Evolutionary conservation across 2,329 filamentous ascomycete genomes (phyloP), one percentile per base, ranked within the genome.

Genomic region (Tympanopsis confertula): DNA sequence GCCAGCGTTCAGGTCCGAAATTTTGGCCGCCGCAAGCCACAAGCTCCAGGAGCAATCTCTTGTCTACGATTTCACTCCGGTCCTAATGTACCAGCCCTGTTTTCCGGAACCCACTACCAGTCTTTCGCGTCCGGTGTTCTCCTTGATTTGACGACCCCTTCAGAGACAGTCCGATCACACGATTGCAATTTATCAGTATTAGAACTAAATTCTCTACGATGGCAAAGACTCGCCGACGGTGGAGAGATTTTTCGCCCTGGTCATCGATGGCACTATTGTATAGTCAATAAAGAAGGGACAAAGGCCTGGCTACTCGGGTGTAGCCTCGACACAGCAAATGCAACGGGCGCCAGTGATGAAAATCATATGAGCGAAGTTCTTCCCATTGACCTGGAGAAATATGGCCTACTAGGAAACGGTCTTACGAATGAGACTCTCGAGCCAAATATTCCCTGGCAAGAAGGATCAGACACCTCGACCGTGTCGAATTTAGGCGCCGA

Each of bases 211-310:
- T 82, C 84, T 1, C 63, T 96, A 36, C 80, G 88, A 35, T 98
- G 91, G 91, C 87, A 94, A 57, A 93, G 88, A 54, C 69, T 98
- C 14, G 91, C 89, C 1, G 89, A 95, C 51, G 91, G 91, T 3
- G 82, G 86, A 36, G 91, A 98, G 53, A 81, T 98, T 22, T 98
- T 95, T 61, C 84, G 84, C 47, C 68, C 78, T 0, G 86, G 83
- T n/a, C 96, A 91, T 56, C 78, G 89, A 42, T 98, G 91, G 91
- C 89, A 96, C 57, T 98, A 98, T 55, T 96, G 91, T 56, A 94
- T 87, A 3, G 83, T 95, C 61, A 93, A 95, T 53, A 81, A 91
- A 42, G 86, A 94, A 49, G 89, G 89, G 4, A 95, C 91, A 5
- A 94, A 94, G 54, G 91, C 87, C 5, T 98, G 91, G 88, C 68